Evolutionary conservation across 495 filamentous ascomycete species (phyloP).

Genomic region (Penicillium cinerascens): DNA sequence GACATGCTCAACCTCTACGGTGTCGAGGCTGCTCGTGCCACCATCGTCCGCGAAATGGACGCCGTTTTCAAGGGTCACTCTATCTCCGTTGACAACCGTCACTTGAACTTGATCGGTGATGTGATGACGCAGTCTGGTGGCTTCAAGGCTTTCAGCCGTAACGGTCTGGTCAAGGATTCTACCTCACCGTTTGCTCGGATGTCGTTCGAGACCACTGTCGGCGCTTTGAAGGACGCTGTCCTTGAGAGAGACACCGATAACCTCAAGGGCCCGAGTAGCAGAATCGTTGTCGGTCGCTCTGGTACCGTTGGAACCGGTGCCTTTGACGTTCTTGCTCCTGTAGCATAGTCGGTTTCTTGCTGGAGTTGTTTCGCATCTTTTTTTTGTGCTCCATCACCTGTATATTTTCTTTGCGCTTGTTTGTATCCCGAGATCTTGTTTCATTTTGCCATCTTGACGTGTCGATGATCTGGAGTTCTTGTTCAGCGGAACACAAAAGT

Average conservation of each 20-base stretch:
- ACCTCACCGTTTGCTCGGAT: slow-evolving; percentile 93
- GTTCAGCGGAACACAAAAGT: slow-evolving; percentile 43
- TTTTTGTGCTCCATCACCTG: slow-evolving; percentile 12
- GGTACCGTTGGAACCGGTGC: slow-evolving; percentile 83
- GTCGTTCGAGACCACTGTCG: slow-evolving; percentile 96
- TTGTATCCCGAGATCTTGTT: slow-evolving; percentile 16
- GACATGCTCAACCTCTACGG: slow-evolving; percentile 82
- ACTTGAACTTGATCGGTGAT: slow-evolving; percentile 93
- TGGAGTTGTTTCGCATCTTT: slow-evolving; percentile 19
- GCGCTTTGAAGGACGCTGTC: slow-evolving; percentile 88
- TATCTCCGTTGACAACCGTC: slow-evolving; percentile 88
- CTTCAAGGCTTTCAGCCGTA: slow-evolving; percentile 88
- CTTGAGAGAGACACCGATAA: slow-evolving; percentile 87
- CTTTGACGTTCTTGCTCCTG: slow-evolving; percentile 81
- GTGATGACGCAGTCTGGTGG: slow-evolving; percentile 89
- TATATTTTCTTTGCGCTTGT: slow-evolving; percentile 18
- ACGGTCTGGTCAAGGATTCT: slow-evolving; percentile 70
- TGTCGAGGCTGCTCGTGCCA: slow-evolving; percentile 84
- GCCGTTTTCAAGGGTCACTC: slow-evolving; percentile 87
- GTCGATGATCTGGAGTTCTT: slow-evolving; percentile 45
- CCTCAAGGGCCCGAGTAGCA: slow-evolving; percentile 76
- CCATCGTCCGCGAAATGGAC: slow-evolving; percentile 83
- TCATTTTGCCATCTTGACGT: slow-evolving; percentile 28
- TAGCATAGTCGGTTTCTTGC: slow-evolving; percentile 36
- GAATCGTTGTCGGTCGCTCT: slow-evolving; percentile 82